phyloP scores from a whole-genome alignment of 1,284 basidiomycete genomes.

The Marasmius oreades region DNA sequence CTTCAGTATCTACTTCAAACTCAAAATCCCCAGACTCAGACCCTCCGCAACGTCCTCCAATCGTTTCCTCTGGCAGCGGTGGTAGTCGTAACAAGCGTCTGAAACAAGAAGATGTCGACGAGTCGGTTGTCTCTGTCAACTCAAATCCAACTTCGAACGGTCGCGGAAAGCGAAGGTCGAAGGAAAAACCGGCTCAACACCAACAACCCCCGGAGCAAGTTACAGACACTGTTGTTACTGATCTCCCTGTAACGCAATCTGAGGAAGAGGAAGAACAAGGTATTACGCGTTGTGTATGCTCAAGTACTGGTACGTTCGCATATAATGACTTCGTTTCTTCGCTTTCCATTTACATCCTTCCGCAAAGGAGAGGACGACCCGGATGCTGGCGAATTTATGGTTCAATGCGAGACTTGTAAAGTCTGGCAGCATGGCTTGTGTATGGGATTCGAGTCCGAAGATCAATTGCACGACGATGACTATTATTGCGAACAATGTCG shows the following conservation, averaged over 20 bases:
- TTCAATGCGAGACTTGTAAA: conserved; percentile 95
- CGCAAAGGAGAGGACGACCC: conserved; percentile 69
- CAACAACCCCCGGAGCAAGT: conserved; percentile 32
- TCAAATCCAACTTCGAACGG: conserved; percentile 37
- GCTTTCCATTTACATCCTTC: conserved; percentile 21
- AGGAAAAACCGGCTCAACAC: conserved; percentile 37
- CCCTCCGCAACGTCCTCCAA: conserved; percentile 40
- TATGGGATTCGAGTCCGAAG: conserved; percentile 90
- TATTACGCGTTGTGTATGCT: conserved; percentile 93
- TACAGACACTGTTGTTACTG: conserved; percentile 27
- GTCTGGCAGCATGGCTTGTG: conserved; percentile 98
- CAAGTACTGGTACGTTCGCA: conserved; percentile 69
- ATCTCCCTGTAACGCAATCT: conserved; percentile 31
- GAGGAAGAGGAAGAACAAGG: conserved; percentile 71
- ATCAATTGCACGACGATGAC: conserved; percentile 74
- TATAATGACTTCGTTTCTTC: conserved; percentile 8
- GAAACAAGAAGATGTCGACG: conserved; percentile 73
- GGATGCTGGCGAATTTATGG: conserved; percentile 88
- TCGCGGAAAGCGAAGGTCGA: conserved; percentile 52
- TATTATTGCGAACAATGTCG: conserved; percentile 95
- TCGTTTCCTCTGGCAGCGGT: conserved; percentile 35
- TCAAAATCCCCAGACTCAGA: conserved; percentile 77
- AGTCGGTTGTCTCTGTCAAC: conserved; percentile 39
- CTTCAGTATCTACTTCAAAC: conserved; percentile 59
- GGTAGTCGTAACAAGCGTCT: conserved; percentile 52